Percentiles rank a stretch among this genome's conserved stretches.
Conservation (phyloP, 1,139 yeast species). For the Scheffersomyces titani region DNA sequence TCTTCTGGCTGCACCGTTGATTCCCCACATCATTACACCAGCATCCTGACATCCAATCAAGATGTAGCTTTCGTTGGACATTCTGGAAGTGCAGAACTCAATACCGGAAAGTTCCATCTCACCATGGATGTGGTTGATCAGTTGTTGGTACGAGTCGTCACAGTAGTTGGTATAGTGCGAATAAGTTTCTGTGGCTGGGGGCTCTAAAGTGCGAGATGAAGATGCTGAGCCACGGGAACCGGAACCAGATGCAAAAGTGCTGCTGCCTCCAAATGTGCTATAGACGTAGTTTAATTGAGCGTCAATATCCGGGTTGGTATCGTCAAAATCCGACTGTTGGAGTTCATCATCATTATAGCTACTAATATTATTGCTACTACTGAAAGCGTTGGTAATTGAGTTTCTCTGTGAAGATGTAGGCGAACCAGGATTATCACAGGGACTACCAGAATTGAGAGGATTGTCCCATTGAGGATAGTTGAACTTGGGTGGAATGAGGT, state of each 20-base stretch:
- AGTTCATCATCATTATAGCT: not conserved
- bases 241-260: not conserved
- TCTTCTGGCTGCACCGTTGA: slow-evolving; percentile 41
- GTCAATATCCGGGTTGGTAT: slow-evolving; percentile 8
- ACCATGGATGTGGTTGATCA: slow-evolving; percentile 42
- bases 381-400: slow-evolving; percentile 9
- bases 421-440: slow-evolving; percentile 6
- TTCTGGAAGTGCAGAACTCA: slow-evolving; percentile 28
- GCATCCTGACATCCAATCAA: slow-evolving; percentile 47
- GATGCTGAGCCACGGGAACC: not conserved
- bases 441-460: slow-evolving; percentile 2
- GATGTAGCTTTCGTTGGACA: slow-evolving; percentile 27
- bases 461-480: slow-evolving; percentile 25
- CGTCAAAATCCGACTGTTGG: slow-evolving; percentile 1
- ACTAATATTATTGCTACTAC: not conserved
- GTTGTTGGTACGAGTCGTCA: slow-evolving; percentile 17
- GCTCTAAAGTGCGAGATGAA: not conserved
- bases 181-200: slow-evolving; percentile 14
- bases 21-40: slow-evolving; percentile 46
- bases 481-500: slow-evolving; percentile 19
- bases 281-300: slow-evolving; percentile 14
- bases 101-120: slow-evolving; percentile 49
- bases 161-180: slow-evolving; percentile 10
- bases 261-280: slow-evolving; percentile 14
- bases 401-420: slow-evolving; percentile 16